phyloP scores from a whole-genome alignment of 78 protist genomes.

The Dictyostelium firmibasis region DNA sequence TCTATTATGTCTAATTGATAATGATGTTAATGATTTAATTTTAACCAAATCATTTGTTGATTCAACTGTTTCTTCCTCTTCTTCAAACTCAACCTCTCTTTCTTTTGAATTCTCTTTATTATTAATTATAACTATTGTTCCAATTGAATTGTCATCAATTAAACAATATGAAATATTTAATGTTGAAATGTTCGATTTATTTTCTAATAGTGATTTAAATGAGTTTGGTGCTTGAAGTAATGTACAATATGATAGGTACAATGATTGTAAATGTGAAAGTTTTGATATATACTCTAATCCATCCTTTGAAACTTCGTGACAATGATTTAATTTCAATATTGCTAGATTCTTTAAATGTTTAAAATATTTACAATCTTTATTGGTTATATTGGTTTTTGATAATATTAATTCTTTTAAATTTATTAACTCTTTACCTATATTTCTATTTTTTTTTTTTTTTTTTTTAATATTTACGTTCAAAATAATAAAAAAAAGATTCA shows the following conservation, averaged over 20 bases:
- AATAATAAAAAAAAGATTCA: too few species aligned
- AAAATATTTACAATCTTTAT: background rate
- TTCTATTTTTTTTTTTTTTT: background rate
- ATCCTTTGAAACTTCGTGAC: constrained; percentile 6
- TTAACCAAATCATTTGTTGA: background rate
- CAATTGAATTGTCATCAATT: constrained; percentile 38
- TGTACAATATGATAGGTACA: constrained; percentile 18
- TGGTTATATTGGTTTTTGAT: constrained; percentile 30
- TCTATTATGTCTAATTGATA: constrained; percentile 30
- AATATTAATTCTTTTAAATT: constrained; percentile 13
- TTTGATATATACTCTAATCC: background rate
- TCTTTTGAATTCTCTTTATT: too few species aligned
- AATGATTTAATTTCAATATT: constrained; percentile 7
- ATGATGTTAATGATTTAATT: background rate
- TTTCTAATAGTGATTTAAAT: background rate
- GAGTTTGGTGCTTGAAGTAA: constrained; percentile 1
- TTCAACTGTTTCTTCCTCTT: background rate
- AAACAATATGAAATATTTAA: constrained; percentile 49
- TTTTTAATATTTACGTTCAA: background rate
- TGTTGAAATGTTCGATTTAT: background rate
- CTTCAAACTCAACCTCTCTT: too few species aligned
- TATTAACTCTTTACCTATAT: background rate
- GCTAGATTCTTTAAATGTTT: background rate
- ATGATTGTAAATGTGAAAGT: background rate
- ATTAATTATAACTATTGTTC: background rate